phyloP scores from a whole-genome alignment of 1,284 basidiomycete species.

The Phaffia rhodozyma region DNA sequence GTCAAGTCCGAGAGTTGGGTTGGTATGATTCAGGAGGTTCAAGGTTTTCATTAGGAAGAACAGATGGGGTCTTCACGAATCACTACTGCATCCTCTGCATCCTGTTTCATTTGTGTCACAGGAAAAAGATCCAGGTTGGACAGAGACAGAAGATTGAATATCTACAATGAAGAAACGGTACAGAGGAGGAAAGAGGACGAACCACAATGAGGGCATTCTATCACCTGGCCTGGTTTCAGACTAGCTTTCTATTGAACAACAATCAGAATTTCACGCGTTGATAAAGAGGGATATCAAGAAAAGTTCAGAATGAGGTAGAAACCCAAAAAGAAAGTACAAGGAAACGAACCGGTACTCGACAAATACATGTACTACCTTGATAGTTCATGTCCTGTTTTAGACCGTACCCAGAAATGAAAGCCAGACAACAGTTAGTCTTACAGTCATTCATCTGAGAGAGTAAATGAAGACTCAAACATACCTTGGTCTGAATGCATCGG shows the following conservation, averaged over 20 bases:
- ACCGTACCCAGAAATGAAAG: conserved; percentile 14
- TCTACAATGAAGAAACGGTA: conserved; percentile 1
- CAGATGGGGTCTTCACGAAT: no score
- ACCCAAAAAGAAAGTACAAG: no score
- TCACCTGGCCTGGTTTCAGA: conserved; percentile 79
- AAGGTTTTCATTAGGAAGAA: no score
- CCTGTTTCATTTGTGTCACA: no score
- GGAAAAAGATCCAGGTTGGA: no score
- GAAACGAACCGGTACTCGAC: conserved; percentile 58
- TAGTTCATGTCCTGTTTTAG: conserved; percentile 87
- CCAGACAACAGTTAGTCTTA: conserved; percentile 12
- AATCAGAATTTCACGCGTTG: no score
- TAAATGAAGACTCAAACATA: conserved; percentile 31
- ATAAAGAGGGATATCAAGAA: no score
- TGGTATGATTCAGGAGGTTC: no score
- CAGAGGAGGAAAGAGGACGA: conserved; percentile 32
- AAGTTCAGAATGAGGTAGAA: no score
- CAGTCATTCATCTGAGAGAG: not conserved
- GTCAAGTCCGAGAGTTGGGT: no score
- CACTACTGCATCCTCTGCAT: no score
- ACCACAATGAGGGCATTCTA: conserved; percentile 96
- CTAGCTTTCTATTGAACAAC: conserved; percentile 50
- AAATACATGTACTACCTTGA: conserved; percentile 97
- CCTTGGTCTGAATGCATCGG: conserved; percentile 89
- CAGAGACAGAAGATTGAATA: not conserved